Percentiles rank a stretch among this genome's conserved stretches.
These are phyloP conservation scores for Teunomyces gatunensis DNA, from an alignment of 805 yeast species.

Conservation along the genomic window DNA sequence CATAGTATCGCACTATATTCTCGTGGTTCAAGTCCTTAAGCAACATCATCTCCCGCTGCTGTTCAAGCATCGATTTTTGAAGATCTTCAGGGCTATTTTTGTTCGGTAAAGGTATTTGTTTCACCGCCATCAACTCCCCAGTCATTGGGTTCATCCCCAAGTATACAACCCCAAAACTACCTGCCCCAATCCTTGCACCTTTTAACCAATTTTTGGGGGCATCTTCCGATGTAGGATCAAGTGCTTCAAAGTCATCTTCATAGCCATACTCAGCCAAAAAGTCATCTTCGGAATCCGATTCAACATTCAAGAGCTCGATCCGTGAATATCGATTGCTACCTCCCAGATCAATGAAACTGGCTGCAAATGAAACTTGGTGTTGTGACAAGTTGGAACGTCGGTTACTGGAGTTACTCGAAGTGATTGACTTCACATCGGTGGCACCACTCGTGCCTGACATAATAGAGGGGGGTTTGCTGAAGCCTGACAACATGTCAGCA, in stretches of 20 bases:
- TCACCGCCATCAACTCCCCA: constrained; percentile 96
- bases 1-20: constrained; percentile 88
- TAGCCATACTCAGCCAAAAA: constrained; percentile 24
- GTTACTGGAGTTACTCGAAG: constrained; percentile 10
- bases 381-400: constrained; percentile 1
- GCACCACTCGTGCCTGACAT: constrained; percentile 14
- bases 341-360: constrained; percentile 23
- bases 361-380: constrained; percentile 25
- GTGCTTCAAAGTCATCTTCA: constrained; percentile 43
- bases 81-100: constrained; percentile 32
- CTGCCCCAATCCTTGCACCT: constrained; percentile 92
- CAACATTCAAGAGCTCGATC: constrained; percentile 46
- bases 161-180: constrained; percentile 91
- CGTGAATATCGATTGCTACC: constrained; percentile 38
- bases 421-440: constrained; percentile 18
- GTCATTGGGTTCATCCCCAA: constrained; percentile 88
- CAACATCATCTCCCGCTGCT: constrained; percentile 78
- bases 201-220: constrained; percentile 86
- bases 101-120: constrained; percentile 75
- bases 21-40: constrained; percentile 81
- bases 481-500: constrained; percentile 25
- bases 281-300: constrained; percentile 26
- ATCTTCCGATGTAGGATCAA: constrained; percentile 33
- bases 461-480: constrained; percentile 26
- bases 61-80: constrained; percentile 62